phyloP scores from a whole-genome alignment of 2,329 filamentous ascomycete genomes.

The Apiospora saccharicola region DNA sequence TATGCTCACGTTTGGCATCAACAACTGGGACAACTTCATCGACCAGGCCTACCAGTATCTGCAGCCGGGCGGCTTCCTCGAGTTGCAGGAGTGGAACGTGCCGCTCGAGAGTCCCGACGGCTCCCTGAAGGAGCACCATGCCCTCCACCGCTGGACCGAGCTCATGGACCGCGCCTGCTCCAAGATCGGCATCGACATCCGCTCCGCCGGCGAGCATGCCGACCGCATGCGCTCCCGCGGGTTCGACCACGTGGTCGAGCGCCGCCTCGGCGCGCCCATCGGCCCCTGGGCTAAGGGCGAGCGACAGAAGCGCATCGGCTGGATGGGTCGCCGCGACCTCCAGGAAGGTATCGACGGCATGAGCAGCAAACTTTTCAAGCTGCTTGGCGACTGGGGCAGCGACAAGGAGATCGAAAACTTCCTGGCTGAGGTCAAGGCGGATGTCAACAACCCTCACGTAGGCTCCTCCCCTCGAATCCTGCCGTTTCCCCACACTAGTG shows the following conservation, averaged over 20 bases:
- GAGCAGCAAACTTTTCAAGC: constrained; percentile 35
- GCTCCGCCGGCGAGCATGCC: constrained; percentile 29
- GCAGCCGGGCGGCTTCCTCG: constrained; percentile 36
- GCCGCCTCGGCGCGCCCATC: constrained; percentile 30
- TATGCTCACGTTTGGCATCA: constrained; percentile 33
- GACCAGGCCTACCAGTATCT: constrained; percentile 33
- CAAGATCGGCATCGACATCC: constrained; percentile 32
- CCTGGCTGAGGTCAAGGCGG: constrained; percentile 29
- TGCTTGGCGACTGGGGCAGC: constrained; percentile 37
- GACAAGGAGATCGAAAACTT: constrained; percentile 30
- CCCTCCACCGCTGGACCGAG: constrained; percentile 32
- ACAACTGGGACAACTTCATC: constrained; percentile 33
- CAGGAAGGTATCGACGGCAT: constrained; percentile 36
- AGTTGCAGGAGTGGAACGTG: constrained; percentile 36
- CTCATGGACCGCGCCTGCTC: constrained; percentile 28
- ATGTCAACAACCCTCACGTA: constrained; percentile 30
- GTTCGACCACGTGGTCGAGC: constrained; percentile 33
- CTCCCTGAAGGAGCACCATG: constrained; percentile 27
- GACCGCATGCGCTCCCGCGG: constrained; percentile 33
- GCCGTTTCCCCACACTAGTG: not conserved
- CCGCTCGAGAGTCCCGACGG: constrained; percentile 31
- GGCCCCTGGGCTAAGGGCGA: constrained; percentile 34
- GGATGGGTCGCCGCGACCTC: constrained; percentile 35
- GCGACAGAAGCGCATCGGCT: constrained; percentile 34
- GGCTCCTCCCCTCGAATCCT: not conserved